A percentile compares a stretch with the other conserved stretches of the same genome.
phyloP scores from a whole-genome alignment of 2,329 filamentous ascomycete genomes.

The Aspergillus proliferans region DNA sequence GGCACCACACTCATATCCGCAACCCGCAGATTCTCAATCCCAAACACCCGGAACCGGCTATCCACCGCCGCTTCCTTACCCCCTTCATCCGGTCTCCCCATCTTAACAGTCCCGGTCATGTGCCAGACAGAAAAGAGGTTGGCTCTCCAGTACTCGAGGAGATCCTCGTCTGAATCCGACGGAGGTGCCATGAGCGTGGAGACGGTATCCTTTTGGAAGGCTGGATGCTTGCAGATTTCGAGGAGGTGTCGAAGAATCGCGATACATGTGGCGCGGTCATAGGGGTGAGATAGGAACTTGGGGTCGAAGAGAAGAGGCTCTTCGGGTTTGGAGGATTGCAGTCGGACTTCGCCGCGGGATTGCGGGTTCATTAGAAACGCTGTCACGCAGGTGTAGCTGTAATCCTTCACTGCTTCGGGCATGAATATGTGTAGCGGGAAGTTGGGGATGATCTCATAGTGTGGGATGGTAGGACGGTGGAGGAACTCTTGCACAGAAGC shows the following conservation, averaged over 20 bases:
- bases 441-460: conserved; percentile 51
- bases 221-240: conserved; percentile 38
- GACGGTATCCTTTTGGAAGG: conserved; percentile 42
- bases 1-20: conserved; percentile 41
- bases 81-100: conserved; percentile 41
- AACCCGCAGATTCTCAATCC: conserved; percentile 34
- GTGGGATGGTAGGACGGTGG: conserved; percentile 47
- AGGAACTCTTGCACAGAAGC: conserved; percentile 40
- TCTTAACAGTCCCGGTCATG: conserved; percentile 53
- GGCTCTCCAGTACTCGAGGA: conserved; percentile 43
- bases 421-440: conserved; percentile 39
- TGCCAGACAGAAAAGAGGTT: conserved; percentile 47
- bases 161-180: conserved; percentile 49
- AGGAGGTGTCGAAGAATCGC: conserved; percentile 44
- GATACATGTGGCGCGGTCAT: conserved; percentile 48
- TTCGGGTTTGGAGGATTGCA: conserved; percentile 48
- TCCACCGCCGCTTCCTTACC: conserved; percentile 46
- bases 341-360: conserved; percentile 45
- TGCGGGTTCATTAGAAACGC: conserved; percentile 52
- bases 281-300: conserved; percentile 48
- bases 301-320: conserved; percentile 50
- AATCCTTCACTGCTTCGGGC: conserved; percentile 32
- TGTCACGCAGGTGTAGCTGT: conserved; percentile 41
- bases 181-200: conserved; percentile 39
- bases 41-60: conserved; percentile 33